Evolutionary conservation across 192 early-diverging fungal genomes (phyloP), one percentile per base, ranked within the genome.

Genomic region (Geranomyces variabilis): DNA sequence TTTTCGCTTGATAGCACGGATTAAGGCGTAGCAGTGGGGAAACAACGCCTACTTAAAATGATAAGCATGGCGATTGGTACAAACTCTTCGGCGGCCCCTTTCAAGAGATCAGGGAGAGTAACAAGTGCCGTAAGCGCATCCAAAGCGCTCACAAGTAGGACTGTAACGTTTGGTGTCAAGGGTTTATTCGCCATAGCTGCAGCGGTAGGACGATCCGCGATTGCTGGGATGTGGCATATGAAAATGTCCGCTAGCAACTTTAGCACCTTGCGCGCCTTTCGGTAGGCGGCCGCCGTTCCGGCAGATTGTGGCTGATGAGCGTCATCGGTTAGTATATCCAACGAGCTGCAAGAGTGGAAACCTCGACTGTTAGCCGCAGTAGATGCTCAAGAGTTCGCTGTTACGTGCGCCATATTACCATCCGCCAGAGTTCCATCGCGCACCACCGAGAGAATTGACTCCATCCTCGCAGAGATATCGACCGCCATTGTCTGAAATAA

Each of bases 401-500:
- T 41, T 41, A 7, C 36, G 36, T 41, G 3, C 36, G 10, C 51
- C 65, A 57, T 71, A 24, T 14, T 31, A 43, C 29, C 41, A 28
- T 24, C 24, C 46, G 9, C 44, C 34, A 17, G 33, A 36, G 9
- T 57, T 47, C 43, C 19, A 41, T 17, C 59, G 44, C 24, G 22
- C 30, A 13, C 34, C 10, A 22, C 22, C 19, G 10, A 46, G 24
- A 9, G 44, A 61, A 31, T 28, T 48, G 61, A 12, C 63, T 1
- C n/a, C 34, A 6, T 60, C 58, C 5, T 60, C 58, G 56, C 46
- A 41, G 55, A 65, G 45, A 45, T 34, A 62, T 24, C 9, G 13
- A 8, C 59, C 2, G 76, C 75, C 57, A 79, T 81, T 47, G 22
- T 80, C 75, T 33, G 64, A 47, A 36, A 87, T 75, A 31, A 89